Evolutionary conservation across 306 rosid genomes (phyloP).

Genomic region (Inga oerstediana): DNA sequence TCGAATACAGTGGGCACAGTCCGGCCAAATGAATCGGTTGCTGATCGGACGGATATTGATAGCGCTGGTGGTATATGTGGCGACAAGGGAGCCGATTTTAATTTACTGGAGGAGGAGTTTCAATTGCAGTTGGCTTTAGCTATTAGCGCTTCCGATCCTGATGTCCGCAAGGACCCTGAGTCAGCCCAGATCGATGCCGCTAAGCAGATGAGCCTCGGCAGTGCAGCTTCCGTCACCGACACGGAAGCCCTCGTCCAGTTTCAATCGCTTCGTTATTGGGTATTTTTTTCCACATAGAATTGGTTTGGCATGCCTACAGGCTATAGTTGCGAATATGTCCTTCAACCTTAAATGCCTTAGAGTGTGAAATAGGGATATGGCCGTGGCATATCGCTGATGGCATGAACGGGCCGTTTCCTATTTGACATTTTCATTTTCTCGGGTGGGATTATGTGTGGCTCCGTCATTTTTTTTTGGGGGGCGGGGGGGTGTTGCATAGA

Average conservation of each 20-base stretch:
- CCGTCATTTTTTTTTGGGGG: background rate
- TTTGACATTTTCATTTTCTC: background rate
- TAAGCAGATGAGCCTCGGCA: constrained; percentile 95
- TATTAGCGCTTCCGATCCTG: constrained; percentile 93
- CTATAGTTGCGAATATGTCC: background rate
- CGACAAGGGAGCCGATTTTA: constrained; percentile 58
- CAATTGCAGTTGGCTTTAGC: constrained; percentile 96
- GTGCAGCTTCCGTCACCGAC: constrained; percentile 56
- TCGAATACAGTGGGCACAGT: constrained; percentile 52
- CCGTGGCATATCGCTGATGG: background rate
- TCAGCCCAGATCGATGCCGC: constrained; percentile 99
- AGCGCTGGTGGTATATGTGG: constrained; percentile 7
- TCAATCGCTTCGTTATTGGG: constrained; percentile 88
- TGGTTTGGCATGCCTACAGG: background rate
- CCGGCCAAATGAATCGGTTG: constrained; percentile 43
- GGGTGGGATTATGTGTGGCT: background rate
- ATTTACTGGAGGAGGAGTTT: constrained; percentile 87
- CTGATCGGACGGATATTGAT: constrained; percentile 50
- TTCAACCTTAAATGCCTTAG: background rate
- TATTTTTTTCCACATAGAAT: constrained; percentile 11
- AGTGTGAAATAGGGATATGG: background rate
- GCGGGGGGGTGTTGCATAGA: background rate
- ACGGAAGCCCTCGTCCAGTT: constrained; percentile 58
- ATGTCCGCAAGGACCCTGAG: constrained; percentile 68
- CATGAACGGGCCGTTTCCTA: background rate